A percentile compares a stretch with the other conserved stretches of the same genome.
Conservation (phyloP, 2,329 filamentous ascomycete species). For the Neonectria ditissima region DNA sequence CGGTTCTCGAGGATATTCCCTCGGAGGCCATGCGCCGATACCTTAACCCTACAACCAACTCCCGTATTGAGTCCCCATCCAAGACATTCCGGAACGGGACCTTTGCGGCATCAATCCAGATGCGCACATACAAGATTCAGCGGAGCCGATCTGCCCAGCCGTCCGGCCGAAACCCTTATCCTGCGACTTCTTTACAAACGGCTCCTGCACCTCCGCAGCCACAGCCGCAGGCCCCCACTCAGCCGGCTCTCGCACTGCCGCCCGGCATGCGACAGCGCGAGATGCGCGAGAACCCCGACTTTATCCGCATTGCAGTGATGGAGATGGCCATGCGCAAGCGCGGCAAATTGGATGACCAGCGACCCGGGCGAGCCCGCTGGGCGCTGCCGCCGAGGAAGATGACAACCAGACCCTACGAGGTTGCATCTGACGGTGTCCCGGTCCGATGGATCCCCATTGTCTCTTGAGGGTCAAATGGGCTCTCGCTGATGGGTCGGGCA, state of each 20-base stretch:
- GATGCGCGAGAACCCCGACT: conserved; percentile 77
- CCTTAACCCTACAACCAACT: conserved; percentile 70
- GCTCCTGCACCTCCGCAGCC: conserved; percentile 47
- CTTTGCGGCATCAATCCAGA: conserved; percentile 76
- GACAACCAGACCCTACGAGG: conserved; percentile 64
- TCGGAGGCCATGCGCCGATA: conserved; percentile 75
- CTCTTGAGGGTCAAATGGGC: conserved; percentile 32
- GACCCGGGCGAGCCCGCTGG: conserved; percentile 75
- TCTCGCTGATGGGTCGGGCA: conserved; percentile 19
- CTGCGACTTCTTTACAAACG: conserved; percentile 48
- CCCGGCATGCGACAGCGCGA: conserved; percentile 71
- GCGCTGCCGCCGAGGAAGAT: conserved; percentile 74
- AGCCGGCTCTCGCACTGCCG: conserved; percentile 51
- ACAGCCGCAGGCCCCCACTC: conserved; percentile 48
- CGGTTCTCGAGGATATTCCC: conserved; percentile 71
- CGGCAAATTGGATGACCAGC: conserved; percentile 74
- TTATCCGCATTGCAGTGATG: conserved; percentile 77
- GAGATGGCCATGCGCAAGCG: conserved; percentile 77
- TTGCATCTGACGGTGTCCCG: conserved; percentile 69
- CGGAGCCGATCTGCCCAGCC: conserved; percentile 56
- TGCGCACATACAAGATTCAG: conserved; percentile 76
- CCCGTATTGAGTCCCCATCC: conserved; percentile 47
- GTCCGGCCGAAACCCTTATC: conserved; percentile 48
- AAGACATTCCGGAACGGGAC: conserved; percentile 50
- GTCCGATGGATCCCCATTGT: conserved; percentile 65